These are phyloP conservation scores for Fusarium pseudonygamai DNA, from an alignment of 2,329 filamentous ascomycete genomes.

Conservation along the genomic window DNA sequence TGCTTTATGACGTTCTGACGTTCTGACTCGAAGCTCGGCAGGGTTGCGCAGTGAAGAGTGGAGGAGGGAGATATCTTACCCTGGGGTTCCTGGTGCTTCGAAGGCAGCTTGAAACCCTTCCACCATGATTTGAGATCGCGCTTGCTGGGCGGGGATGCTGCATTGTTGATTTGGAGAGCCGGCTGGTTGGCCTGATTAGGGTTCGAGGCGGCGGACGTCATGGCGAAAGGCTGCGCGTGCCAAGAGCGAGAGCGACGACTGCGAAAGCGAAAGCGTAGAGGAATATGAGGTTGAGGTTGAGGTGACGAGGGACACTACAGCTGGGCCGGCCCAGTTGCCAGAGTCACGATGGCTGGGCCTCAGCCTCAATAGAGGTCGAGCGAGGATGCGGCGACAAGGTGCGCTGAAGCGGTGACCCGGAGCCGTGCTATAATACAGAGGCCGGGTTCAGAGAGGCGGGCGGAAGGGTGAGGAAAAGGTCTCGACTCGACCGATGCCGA, in stretches of 20 bases:
- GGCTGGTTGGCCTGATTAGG: conserved; percentile 47
- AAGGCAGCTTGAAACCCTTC: conserved; percentile 87
- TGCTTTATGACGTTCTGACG: conserved; percentile 5
- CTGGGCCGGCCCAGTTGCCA: conserved; percentile 44
- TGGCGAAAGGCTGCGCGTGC: conserved; percentile 38
- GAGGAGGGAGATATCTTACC: conserved; percentile 53
- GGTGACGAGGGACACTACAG: conserved; percentile 33
- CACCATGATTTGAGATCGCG: conserved; percentile 95
- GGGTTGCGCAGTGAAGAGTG: conserved; percentile 8
- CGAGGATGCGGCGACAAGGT: conserved; percentile 25
- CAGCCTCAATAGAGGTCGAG: conserved; percentile 29
- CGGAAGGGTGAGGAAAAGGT: background rate
- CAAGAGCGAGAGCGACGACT: conserved; percentile 6
- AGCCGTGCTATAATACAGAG: conserved; percentile 13
- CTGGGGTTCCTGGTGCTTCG: conserved; percentile 64
- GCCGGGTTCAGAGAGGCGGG: conserved; percentile 9
- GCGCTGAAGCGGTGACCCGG: conserved; percentile 26
- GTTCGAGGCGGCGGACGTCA: conserved; percentile 51
- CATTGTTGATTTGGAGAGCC: conserved; percentile 48
- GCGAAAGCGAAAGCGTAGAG: conserved; percentile 4
- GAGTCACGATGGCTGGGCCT: conserved; percentile 39
- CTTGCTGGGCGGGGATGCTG: conserved; percentile 80
- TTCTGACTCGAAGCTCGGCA: background rate
- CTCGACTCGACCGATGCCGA: conserved; percentile 15
- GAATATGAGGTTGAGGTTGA: conserved; percentile 16